phyloP scores from a whole-genome alignment of 371 early-diverging fungal genomes.

The Batkoa obscura region DNA sequence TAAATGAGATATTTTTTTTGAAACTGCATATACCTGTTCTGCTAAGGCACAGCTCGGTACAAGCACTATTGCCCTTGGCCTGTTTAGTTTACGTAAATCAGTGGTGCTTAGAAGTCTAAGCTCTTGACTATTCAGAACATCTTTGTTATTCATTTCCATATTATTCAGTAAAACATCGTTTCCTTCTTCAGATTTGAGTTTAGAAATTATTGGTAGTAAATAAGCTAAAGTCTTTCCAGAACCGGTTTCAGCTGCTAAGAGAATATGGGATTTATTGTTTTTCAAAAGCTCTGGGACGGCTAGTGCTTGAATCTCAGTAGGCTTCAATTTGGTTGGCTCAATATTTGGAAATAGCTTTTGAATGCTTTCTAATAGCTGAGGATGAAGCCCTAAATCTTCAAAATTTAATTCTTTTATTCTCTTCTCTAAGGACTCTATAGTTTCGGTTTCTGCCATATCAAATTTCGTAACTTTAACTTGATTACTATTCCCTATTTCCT shows the following conservation, averaged over 20 bases:
- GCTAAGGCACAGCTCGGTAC: constrained; percentile 91
- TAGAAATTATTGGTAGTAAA: constrained; percentile 62
- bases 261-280: constrained; percentile 24
- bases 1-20: constrained; percentile 43
- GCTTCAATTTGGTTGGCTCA: constrained; percentile 17
- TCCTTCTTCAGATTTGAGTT: constrained; percentile 44
- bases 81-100: constrained; percentile 24
- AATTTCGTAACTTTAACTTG: not conserved
- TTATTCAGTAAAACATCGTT: constrained; percentile 6
- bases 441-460: not conserved
- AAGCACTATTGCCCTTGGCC: constrained; percentile 81
- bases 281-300: constrained; percentile 59
- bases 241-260: constrained; percentile 92
- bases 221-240: constrained; percentile 98
- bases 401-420: not conserved
- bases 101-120: constrained; percentile 10
- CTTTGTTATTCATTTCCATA: no score
- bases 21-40: constrained; percentile 47
- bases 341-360: not conserved
- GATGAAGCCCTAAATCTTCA: constrained; percentile 5
- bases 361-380: constrained; percentile 4
- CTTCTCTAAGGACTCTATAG: not conserved
- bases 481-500: constrained; percentile 7
- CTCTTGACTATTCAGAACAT: constrained; percentile 7
- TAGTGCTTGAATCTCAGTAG: constrained; percentile 84